These are phyloP conservation scores for Yamagishiella unicocca DNA, from an alignment of 139 green algal genomes.

Conservation along the genomic window DNA sequence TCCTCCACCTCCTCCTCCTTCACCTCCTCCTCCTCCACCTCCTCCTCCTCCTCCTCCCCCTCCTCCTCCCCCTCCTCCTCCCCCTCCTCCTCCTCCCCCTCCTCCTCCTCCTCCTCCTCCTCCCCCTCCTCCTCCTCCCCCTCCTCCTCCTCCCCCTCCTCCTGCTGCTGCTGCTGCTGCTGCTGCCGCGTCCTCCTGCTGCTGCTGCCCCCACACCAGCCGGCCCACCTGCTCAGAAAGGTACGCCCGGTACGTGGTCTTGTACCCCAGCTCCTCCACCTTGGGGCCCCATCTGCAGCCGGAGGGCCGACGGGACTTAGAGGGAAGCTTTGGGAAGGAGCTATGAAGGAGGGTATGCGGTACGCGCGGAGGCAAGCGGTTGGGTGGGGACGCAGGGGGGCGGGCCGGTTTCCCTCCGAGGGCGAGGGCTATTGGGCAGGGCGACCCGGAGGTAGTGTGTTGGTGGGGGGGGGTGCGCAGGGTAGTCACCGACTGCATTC, in stretches of 20 bases:
- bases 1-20: too few relatives aligned
- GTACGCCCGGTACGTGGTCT: constrained; percentile 82
- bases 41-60: neutral
- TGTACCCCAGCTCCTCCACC: constrained; percentile 74
- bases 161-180: neutral
- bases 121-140: neutral
- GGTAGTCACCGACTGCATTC: too few relatives aligned
- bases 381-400: too few relatives aligned
- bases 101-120: neutral
- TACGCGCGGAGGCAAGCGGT: neutral
- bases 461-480: too few relatives aligned
- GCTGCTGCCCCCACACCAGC: neutral
- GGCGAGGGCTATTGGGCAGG: neutral
- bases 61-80: neutral
- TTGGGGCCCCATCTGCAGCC: constrained; percentile 80
- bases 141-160: neutral
- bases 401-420: too few relatives aligned
- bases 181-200: neutral
- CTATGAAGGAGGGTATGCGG: neutral
- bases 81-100: neutral
- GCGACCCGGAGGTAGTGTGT: too few relatives aligned
- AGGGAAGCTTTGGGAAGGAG: neutral
- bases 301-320: neutral
- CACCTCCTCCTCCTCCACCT: neutral
- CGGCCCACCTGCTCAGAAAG: constrained; percentile 82